A percentile compares a stretch with the other conserved stretches of the same genome.
Conservation (phyloP, 2,329 filamentous ascomycete species). For the Penicillium carneum region DNA sequence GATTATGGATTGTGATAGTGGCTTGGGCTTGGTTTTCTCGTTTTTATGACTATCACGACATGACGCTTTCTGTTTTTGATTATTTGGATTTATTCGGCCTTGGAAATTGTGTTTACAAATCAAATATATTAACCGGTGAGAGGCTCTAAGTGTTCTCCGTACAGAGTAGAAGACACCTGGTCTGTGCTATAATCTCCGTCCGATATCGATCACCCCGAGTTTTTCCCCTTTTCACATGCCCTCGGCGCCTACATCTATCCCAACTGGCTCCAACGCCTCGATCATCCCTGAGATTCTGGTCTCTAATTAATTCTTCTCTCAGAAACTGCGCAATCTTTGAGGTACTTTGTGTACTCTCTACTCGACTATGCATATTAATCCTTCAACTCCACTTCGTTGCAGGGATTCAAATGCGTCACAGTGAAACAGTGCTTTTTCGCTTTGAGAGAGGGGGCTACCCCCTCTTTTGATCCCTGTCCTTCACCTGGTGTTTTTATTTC, state of each 20-base stretch:
- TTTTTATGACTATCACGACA: slow-evolving; percentile 22
- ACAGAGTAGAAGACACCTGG: not conserved
- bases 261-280: slow-evolving; percentile 9
- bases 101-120: not conserved
- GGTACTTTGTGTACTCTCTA: slow-evolving; percentile 3
- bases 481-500: slow-evolving; percentile 16
- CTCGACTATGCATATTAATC: slow-evolving; percentile 5
- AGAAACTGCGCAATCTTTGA: not conserved
- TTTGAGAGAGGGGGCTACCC: slow-evolving; percentile 19
- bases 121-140: not conserved
- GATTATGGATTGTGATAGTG: slow-evolving; percentile 5
- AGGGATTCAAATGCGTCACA: slow-evolving; percentile 32
- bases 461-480: slow-evolving; percentile 36
- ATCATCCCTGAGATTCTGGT: not conserved
- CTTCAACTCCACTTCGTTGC: slow-evolving; percentile 30
- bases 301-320: not conserved
- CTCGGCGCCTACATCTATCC: slow-evolving; percentile 4
- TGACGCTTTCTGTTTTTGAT: slow-evolving; percentile 4
- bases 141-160: not conserved
- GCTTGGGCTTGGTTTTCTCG: slow-evolving; percentile 20
- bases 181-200: slow-evolving; percentile 1
- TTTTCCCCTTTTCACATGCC: slow-evolving; percentile 2
- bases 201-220: slow-evolving; percentile 7
- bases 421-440: slow-evolving; percentile 28
- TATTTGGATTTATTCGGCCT: not conserved